Base-by-base conservation (phyloP, 768 basidiomycete species). In the Podaxis carcinomalis region DNA sequence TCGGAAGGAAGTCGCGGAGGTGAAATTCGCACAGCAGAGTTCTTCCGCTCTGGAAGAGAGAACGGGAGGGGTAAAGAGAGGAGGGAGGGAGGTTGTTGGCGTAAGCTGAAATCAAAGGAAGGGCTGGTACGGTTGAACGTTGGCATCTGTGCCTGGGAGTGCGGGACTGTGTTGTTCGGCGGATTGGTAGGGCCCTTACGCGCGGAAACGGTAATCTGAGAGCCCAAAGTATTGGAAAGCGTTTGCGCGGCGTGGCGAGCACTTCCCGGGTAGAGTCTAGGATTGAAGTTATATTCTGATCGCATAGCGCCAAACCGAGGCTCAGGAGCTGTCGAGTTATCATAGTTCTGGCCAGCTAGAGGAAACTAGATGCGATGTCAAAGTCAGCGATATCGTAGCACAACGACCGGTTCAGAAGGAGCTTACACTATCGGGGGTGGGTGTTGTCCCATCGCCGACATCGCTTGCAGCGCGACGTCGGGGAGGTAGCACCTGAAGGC, bases 191-290 rank as follows among this genome's bases (percentile, higher is more conserved):
- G n/a, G 13, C 44, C 36, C 32, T 36, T 6, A 42, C 21, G 19
- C 1, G 35, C 21, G 13, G 51, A 37, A 16, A 14, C 16, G 35
- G n/a, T 14, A n/a, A 44, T 11, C 13, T 44, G 58, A 3, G 27
- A 32, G 23, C 50, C 40, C 6, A 28, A 37, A 16, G 14, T 14
- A 37, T 14, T 37, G 37, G 56, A 21, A 1, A 36, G 1, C 7
- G 28, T 14, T 25, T 60, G 59, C 9, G 52, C 52, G 2, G 51
- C 59, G 25, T 54, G 40, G 2, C 59, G 59, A 37, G 51, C 59
- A 28, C 59, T 60, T 28, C 59, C 59, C 4, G 59, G 59, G 40
- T 60, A 60, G 19, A 60, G 59, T 44, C 52, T 28, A 32, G 59
- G 51, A 25, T 60, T 60, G 28, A 60, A 60, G 13, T 54, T 53